Conservation (phyloP, 352 stramenopile species). For the Pythium sp. region DNA sequence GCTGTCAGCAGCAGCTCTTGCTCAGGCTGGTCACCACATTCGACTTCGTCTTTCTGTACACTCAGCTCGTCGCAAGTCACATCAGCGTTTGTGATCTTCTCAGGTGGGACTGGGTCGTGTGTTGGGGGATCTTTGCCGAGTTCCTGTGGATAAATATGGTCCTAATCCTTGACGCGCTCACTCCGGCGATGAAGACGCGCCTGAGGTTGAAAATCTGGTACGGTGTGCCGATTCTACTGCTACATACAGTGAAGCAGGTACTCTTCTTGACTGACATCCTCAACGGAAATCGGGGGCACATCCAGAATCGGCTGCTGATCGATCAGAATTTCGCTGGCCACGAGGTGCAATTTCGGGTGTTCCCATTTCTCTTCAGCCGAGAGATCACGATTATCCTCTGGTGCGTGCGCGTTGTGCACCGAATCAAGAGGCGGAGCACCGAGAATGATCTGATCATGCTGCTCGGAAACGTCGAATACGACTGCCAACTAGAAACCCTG, state of each 20-base stretch:
- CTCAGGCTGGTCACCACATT: slow-evolving; percentile 14
- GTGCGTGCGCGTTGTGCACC: no score
- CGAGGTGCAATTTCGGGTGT: background rate
- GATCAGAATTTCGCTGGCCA: background rate
- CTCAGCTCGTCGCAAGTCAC: slow-evolving; percentile 3
- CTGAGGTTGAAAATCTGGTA: background rate
- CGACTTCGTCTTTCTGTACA: slow-evolving; percentile 16
- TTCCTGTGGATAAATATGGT: background rate
- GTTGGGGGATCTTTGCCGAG: background rate
- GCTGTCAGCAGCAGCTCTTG: slow-evolving; percentile 1
- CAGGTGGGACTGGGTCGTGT: background rate
- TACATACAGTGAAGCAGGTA: background rate
- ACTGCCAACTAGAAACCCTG: no score
- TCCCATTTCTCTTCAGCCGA: no score
- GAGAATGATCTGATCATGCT: no score
- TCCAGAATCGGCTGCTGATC: slow-evolving; percentile 3
- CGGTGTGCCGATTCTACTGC: background rate
- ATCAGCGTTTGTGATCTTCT: background rate
- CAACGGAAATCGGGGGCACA: background rate
- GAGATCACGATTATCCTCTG: no score
- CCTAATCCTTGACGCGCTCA: slow-evolving; percentile 6
- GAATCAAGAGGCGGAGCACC: no score
- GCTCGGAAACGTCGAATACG: no score
- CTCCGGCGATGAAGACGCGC: background rate
- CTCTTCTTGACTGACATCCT: background rate